These are phyloP conservation scores for Chamaecrista fasciculata DNA, from an alignment of 306 rosid species.

Conservation along the genomic window DNA sequence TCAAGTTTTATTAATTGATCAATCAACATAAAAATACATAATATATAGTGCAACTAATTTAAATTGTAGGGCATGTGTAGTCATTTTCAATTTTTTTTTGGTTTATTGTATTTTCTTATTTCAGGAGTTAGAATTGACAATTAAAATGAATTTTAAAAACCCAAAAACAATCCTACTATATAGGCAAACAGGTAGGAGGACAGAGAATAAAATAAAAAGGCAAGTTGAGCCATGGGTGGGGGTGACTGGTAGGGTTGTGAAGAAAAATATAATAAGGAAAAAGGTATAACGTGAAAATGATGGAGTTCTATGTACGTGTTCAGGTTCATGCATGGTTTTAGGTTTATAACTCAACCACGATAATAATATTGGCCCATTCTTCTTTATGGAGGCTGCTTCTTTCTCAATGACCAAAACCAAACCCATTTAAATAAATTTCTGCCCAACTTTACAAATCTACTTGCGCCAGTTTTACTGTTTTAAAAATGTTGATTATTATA, in stretches of 20 bases:
- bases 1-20: too few species aligned
- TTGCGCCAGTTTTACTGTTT: background rate
- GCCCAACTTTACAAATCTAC: conserved; percentile 9
- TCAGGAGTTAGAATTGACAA: background rate
- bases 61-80: background rate
- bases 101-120: background rate
- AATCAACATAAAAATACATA: too few species aligned
- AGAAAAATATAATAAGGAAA: conserved; percentile 27
- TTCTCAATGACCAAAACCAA: background rate
- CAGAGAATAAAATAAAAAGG: background rate
- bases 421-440: background rate
- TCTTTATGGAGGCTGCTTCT: conserved; percentile 1
- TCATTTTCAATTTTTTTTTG: too few species aligned
- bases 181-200: background rate
- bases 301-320: conserved; percentile 53
- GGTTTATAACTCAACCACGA: conserved; percentile 9
- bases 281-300: conserved; percentile 45
- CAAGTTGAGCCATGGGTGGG: conserved; percentile 28
- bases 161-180: background rate
- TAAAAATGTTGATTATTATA: background rate
- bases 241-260: background rate
- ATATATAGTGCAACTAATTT: too few species aligned
- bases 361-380: conserved; percentile 26
- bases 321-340: conserved; percentile 78
- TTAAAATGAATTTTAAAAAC: background rate